phyloP scores from a whole-genome alignment of 2,329 filamentous ascomycete genomes.

The Venturia oleaginea region DNA sequence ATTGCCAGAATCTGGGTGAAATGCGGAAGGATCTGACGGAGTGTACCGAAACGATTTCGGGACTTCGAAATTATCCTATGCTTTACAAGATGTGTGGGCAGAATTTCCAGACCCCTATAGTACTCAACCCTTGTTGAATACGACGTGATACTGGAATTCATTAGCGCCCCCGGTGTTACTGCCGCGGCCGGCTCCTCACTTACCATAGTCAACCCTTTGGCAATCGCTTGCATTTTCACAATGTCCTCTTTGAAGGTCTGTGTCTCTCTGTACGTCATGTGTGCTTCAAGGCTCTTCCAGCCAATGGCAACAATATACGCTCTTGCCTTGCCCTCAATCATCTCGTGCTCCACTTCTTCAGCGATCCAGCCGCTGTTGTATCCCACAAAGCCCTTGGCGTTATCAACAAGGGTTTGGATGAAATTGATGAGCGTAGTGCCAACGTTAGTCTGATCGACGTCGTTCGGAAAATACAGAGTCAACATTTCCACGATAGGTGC shows the following conservation, averaged over 20 bases:
- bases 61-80: background rate
- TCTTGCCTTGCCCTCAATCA: conserved; percentile 28
- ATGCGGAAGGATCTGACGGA: background rate
- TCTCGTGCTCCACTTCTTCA: conserved; percentile 20
- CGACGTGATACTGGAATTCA: background rate
- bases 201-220: conserved; percentile 34
- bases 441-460: conserved; percentile 24
- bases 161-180: background rate
- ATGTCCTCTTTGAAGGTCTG: conserved; percentile 36
- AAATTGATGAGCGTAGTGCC: conserved; percentile 31
- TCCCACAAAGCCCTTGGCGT: conserved; percentile 23
- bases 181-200: background rate
- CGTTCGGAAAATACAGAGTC: conserved; percentile 34
- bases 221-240: conserved; percentile 32
- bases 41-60: background rate
- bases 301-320: conserved; percentile 38
- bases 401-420: conserved; percentile 24
- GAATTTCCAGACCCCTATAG: no score
- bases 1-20: background rate
- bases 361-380: conserved; percentile 28
- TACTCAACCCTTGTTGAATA: conserved; percentile 3
- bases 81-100: no score
- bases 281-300: conserved; percentile 43
- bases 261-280: conserved; percentile 38
- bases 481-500: conserved; percentile 43